Base-by-base conservation (phyloP, 352 stramenopile species). In the Sclerospora graminicola region DNA sequence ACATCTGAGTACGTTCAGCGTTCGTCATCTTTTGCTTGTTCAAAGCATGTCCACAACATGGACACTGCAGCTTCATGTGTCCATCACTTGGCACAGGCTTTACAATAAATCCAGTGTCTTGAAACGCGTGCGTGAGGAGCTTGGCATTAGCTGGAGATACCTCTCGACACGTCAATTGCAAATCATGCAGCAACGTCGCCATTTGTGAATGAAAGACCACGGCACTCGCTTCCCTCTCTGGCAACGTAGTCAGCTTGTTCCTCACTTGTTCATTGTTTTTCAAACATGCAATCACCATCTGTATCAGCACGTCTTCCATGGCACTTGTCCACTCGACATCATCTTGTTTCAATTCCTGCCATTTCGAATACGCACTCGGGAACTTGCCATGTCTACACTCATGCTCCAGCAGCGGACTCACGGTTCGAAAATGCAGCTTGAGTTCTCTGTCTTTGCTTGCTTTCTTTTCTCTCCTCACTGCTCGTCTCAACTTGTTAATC, bases 261-360 rank as follows among this genome's bases (percentile, higher is more conserved):
- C 36, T 13, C 38, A 48, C 44, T 18, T 45, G 36, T 1, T 54
- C 34, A 26, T 73, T 8, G 26, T 65, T 48, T 29, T 55, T 58
- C 7, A 70, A 41, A 34, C 71, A 81, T 1, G 72, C 63, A 16
- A 81, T 55, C n/a, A 81, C 47, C 60, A 87, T 76, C 40, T 83
- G 65, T 28, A 84, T 58, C 21, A 89, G 57, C 40, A 63, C 60
- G 45, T 84, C 70, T 36, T 89, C 73, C 76, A 89, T 89, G 11
- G 63, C 67, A 40, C 40, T 60, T 15, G 70, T 89, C 76, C 76
- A 89, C 56, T 84, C 66, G 11, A 89, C 73, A 31, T 71, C 54
- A 18, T 57, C 47, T 20, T 50, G 19, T 41, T 83, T 84, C 19
- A 89, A 47, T 44, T 66, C 35, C 39, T 79, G 68, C 76, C 76